These are phyloP conservation scores for Acacia confusa DNA, from an alignment of 306 rosid genomes.

Conservation along the genomic window DNA sequence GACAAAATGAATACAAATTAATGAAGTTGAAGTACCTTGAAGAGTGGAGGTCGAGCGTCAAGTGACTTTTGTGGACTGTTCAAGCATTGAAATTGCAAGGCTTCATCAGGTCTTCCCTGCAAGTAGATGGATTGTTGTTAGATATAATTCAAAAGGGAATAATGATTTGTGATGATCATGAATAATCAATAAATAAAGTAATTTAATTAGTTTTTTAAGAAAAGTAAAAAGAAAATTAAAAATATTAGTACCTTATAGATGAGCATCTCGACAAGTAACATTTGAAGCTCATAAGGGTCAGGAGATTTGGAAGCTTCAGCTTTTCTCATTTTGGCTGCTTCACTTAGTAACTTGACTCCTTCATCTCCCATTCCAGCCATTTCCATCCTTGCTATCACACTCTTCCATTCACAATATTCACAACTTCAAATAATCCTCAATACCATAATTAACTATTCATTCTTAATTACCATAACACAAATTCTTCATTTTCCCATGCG, in stretches of 20 bases:
- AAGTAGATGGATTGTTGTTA: background rate
- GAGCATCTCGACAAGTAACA: conserved; percentile 55
- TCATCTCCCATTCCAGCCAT: conserved; percentile 50
- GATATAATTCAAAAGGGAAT: background rate
- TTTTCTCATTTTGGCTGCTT: conserved; percentile 3
- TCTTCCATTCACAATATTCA: conserved; percentile 27
- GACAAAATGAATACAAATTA: background rate
- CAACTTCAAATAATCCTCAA: background rate
- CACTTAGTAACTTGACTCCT: conserved; percentile 27
- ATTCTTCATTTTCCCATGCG: background rate
- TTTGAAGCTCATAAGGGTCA: conserved; percentile 49
- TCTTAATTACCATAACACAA: background rate
- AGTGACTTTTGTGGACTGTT: conserved; percentile 25
- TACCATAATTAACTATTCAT: background rate
- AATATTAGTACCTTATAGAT: conserved; percentile 45
- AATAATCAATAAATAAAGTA: background rate
- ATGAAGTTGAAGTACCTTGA: conserved; percentile 20
- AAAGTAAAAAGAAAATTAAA: background rate
- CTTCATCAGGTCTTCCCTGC: conserved; percentile 41
- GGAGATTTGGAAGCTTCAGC: background rate
- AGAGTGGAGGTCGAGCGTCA: conserved; percentile 56
- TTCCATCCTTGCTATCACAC: conserved; percentile 38
- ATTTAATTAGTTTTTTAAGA: background rate
- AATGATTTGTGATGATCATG: background rate
- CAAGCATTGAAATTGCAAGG: conserved; percentile 33